phyloP scores from a whole-genome alignment of 305 asterid genomes.

The Fraxinus floribunda region DNA sequence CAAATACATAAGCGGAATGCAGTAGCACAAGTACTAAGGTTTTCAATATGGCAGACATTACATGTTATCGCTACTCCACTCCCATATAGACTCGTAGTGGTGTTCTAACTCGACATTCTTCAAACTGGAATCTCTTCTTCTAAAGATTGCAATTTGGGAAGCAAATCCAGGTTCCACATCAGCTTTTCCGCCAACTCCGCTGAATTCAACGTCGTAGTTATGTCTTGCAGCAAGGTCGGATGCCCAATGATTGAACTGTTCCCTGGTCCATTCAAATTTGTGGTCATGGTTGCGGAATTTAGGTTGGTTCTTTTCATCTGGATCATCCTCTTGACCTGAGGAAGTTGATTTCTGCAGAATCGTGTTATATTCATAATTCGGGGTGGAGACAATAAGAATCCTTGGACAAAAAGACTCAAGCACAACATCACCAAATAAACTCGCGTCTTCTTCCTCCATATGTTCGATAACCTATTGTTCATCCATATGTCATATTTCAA shows the following conservation, averaged over 20 bases:
- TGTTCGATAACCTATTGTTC: conserved; percentile 79
- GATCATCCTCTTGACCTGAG: conserved; percentile 60
- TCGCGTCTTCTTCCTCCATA: conserved; percentile 85
- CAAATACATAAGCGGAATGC: not conserved
- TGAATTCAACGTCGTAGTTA: conserved; percentile 61
- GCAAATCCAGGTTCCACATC: conserved; percentile 88
- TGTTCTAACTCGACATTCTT: conserved; percentile 30
- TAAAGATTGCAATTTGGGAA: conserved; percentile 86
- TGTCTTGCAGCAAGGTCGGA: conserved; percentile 58
- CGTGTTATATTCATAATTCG: conserved; percentile 84
- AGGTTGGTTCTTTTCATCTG: conserved; percentile 53
- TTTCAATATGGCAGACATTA: not conserved
- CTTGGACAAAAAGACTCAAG: conserved; percentile 66
- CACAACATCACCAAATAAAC: conserved; percentile 68
- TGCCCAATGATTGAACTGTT: conserved; percentile 78
- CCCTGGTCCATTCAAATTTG: conserved; percentile 93
- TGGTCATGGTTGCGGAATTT: conserved; percentile 92
- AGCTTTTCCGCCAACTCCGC: conserved; percentile 80
- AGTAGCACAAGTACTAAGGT: not conserved
- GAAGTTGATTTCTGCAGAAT: conserved; percentile 75
- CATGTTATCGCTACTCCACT: conserved; percentile 47
- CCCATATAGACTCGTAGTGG: conserved; percentile 56
- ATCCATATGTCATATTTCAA: conserved; percentile 14
- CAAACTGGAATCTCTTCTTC: conserved; percentile 38
- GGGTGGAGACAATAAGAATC: conserved; percentile 82